Percentiles rank a stretch among this genome's conserved stretches.
Evolutionary conservation across 345 rosid genomes (phyloP).

Genomic region (Eucalyptus regnans): DNA sequence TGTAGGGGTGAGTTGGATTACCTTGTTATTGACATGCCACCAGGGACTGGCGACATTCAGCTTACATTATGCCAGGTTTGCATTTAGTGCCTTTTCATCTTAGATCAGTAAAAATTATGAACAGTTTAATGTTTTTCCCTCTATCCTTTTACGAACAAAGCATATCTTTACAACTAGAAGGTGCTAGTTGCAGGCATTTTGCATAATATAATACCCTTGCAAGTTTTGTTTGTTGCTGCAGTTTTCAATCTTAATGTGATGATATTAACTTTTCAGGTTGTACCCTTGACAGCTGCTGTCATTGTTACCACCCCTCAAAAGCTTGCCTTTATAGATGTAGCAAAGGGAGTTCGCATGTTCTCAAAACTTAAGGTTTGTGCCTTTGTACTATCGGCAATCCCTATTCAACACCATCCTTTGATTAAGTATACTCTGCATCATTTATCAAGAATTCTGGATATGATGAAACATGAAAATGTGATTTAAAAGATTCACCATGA

Average conservation of each 20-base stretch:
- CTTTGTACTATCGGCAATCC: not conserved
- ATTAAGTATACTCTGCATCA: not conserved
- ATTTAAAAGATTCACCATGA: not conserved
- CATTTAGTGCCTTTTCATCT: not conserved
- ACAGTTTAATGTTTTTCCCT: not conserved
- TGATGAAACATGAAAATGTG: not conserved
- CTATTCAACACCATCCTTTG: not conserved
- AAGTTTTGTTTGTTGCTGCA: not conserved
- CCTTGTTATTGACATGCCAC: constrained; percentile 98
- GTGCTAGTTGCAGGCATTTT: not conserved
- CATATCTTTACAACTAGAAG: not conserved
- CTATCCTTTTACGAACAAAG: not conserved
- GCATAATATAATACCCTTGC: not conserved
- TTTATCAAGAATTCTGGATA: not conserved
- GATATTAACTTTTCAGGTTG: constrained; percentile 45
- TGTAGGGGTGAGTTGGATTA: constrained; percentile 98
- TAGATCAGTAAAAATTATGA: not conserved
- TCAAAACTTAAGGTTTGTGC: constrained; percentile 77
- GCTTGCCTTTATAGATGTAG: constrained; percentile 91
- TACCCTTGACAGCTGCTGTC: constrained; percentile 89
- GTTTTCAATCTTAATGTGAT: not conserved
- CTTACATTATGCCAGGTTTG: constrained; percentile 92
- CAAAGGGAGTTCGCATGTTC: constrained; percentile 98
- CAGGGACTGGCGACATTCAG: constrained; percentile 98
- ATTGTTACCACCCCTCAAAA: constrained; percentile 98